A percentile compares a stretch with the other conserved stretches of the same genome.
phyloP scores from a whole-genome alignment of 148 eudicot genomes.

The Rhododendron griersonianum region DNA sequence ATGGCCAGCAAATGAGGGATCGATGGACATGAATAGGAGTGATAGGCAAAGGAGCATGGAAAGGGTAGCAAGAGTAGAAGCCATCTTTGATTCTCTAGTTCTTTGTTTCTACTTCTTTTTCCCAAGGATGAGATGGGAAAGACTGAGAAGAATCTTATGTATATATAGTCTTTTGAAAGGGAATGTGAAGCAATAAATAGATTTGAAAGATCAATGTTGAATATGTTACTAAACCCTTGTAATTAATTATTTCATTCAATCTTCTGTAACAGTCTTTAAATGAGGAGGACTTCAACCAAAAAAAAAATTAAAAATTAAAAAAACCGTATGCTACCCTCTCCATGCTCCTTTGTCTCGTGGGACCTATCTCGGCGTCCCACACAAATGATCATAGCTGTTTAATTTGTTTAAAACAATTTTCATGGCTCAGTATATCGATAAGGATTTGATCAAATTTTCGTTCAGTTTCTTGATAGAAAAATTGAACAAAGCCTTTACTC shows the following conservation, averaged over 20 bases:
- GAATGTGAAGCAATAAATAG: neutral
- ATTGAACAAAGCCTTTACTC: no score
- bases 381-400: no score
- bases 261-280: neutral
- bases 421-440: no score
- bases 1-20: conserved; percentile 5
- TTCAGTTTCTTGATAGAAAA: no score
- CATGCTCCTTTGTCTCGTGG: no score
- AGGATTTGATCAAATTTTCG: no score
- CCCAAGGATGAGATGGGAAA: neutral
- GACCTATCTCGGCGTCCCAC: no score
- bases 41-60: neutral
- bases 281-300: neutral
- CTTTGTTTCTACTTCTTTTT: neutral
- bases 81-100: neutral
- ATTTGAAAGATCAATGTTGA: neutral
- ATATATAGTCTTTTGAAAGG: neutral
- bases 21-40: neutral
- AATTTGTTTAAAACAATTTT: no score
- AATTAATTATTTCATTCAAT: neutral
- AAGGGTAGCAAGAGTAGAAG: neutral
- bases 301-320: no score
- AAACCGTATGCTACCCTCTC: no score
- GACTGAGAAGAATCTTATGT: neutral
- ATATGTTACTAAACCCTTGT: neutral